Percentiles rank a stretch among this genome's conserved stretches.
Evolutionary conservation across 2,329 filamentous ascomycete species (phyloP).

Genomic region (Neocucurbitaria cava): DNA sequence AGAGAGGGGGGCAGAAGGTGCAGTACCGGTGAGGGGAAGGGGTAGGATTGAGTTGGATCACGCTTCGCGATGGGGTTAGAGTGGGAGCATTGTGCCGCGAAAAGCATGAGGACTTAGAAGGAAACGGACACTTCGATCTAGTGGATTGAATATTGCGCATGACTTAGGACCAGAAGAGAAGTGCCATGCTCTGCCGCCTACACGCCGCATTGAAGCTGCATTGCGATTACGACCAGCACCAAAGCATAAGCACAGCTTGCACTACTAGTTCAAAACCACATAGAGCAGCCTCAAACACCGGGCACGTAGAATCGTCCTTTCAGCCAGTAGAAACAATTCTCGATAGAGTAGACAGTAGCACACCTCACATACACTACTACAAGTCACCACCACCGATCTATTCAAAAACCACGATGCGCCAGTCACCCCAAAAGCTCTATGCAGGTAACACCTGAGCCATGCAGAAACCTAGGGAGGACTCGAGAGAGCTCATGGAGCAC

Average conservation of each 20-base stretch:
- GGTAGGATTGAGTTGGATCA: not conserved
- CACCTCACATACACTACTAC: not conserved
- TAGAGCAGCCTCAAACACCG: too few species aligned
- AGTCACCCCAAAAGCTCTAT: too few species aligned
- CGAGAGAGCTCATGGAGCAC: too few species aligned
- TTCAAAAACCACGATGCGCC: too few species aligned
- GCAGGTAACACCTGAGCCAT: too few species aligned
- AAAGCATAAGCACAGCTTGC: not conserved
- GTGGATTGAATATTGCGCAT: not conserved
- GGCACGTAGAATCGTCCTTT: too few species aligned
- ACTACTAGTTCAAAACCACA: too few species aligned
- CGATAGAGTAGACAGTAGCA: not conserved
- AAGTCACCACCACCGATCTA: too few species aligned
- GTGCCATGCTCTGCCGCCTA: not conserved
- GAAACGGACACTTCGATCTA: not conserved
- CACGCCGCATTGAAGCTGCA: not conserved
- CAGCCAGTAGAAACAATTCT: not conserved
- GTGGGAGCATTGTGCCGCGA: not conserved
- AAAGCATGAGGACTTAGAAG: not conserved
- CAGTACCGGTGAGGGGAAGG: conserved; percentile 50
- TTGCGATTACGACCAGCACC: not conserved
- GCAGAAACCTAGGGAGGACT: too few species aligned
- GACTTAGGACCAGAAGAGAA: not conserved
- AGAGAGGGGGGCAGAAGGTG: conserved; percentile 58
- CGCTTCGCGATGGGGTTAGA: not conserved